phyloP scores from a whole-genome alignment of 371 early-diverging fungal species.

The Mucor racemosus region DNA sequence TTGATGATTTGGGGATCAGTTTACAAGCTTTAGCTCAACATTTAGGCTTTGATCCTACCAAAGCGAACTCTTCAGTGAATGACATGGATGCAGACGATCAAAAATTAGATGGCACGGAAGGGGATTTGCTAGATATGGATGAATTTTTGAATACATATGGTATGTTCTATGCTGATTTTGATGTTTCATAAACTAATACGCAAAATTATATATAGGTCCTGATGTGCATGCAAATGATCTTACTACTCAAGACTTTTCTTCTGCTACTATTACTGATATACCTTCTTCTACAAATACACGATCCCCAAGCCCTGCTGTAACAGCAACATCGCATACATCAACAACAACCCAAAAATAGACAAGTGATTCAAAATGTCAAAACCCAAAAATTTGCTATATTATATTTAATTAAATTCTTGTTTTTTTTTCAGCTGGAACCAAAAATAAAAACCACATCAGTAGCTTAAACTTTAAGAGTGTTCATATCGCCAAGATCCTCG shows the following conservation, averaged over 20 bases:
- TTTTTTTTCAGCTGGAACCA: neutral
- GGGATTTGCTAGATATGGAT: conserved; percentile 38
- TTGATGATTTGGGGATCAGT: conserved; percentile 41
- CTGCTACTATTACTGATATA: conserved; percentile 1
- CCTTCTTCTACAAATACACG: conserved; percentile 7
- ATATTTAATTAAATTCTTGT: neutral
- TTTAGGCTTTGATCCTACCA: conserved; percentile 43
- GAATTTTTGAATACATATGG: conserved; percentile 45
- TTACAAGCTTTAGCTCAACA: conserved; percentile 47
- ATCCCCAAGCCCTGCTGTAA: conserved; percentile 9
- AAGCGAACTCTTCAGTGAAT: neutral
- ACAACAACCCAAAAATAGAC: neutral
- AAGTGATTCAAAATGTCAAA: neutral
- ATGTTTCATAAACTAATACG: neutral
- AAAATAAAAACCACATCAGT: neutral
- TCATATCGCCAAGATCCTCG: too few relatives aligned
- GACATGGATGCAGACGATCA: neutral
- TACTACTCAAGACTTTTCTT: neutral
- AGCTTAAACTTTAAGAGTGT: neutral
- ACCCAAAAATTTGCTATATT: neutral
- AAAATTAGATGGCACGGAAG: conserved; percentile 9
- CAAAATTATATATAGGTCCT: neutral
- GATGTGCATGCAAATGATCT: neutral
- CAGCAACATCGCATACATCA: neutral
- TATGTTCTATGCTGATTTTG: conserved; percentile 8